These are phyloP conservation scores for Collybiopsis luxurians DNA, from an alignment of 768 basidiomycete species.

Conservation along the genomic window DNA sequence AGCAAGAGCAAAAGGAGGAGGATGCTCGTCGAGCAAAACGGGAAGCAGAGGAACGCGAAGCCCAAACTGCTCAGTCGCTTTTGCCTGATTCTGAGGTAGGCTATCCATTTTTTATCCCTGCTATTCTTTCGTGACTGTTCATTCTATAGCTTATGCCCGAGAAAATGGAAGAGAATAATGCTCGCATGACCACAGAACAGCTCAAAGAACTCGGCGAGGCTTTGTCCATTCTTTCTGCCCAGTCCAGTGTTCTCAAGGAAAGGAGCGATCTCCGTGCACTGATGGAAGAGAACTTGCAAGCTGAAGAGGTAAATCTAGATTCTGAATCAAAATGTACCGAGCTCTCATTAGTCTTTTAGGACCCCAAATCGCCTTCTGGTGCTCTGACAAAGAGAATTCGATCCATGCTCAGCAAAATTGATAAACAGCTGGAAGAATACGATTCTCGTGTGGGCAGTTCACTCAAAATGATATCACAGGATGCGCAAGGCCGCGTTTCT, in stretches of 20 bases:
- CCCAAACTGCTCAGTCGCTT: constrained; percentile 74
- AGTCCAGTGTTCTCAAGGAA: constrained; percentile 94
- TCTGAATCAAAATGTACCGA: constrained; percentile 6
- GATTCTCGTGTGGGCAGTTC: constrained; percentile 84
- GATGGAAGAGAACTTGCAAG: constrained; percentile 92
- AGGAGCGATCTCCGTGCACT: constrained; percentile 85
- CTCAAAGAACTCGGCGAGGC: constrained; percentile 93
- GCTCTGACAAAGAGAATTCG: constrained; percentile 96
- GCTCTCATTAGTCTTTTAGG: constrained; percentile 34
- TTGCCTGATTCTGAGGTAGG: constrained; percentile 88
- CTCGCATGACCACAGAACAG: constrained; percentile 97
- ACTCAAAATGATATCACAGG: constrained; percentile 82
- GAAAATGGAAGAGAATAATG: constrained; percentile 52
- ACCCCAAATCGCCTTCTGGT: constrained; percentile 76
- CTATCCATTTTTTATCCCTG: neutral
- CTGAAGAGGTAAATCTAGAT: constrained; percentile 67
- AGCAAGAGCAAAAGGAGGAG: constrained; percentile 95
- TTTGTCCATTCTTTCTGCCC: constrained; percentile 85
- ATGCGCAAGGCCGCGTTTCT: constrained; percentile 85
- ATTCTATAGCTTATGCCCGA: constrained; percentile 61
- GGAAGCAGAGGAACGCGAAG: constrained; percentile 78
- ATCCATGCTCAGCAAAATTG: constrained; percentile 93
- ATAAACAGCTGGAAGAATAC: constrained; percentile 88
- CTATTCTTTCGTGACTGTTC: neutral
- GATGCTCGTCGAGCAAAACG: constrained; percentile 84